A percentile compares a stretch with the other conserved stretches of the same genome.
Evolutionary conservation across 495 filamentous ascomycete genomes (phyloP).

Genomic region (Penicillium roqueforti): DNA sequence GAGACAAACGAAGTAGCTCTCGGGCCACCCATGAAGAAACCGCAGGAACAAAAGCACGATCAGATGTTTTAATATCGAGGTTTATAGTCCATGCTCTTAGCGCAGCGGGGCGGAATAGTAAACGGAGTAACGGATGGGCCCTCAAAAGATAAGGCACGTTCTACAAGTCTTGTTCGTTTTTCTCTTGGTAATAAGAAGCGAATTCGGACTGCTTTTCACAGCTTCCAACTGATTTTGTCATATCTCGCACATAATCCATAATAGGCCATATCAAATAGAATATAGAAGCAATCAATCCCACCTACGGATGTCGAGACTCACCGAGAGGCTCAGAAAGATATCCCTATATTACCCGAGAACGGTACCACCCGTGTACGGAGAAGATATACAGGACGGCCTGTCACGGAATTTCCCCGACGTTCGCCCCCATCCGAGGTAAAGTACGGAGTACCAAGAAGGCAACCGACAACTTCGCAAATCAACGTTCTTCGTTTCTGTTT

Average conservation of each 20-base stretch:
- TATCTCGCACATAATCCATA: background rate
- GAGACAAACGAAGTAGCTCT: too few species aligned
- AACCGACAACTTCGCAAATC: constrained; percentile 1
- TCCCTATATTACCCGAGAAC: constrained; percentile 20
- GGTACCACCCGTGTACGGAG: constrained; percentile 8
- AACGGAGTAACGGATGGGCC: constrained; percentile 6
- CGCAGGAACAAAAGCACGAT: background rate
- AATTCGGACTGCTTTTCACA: background rate
- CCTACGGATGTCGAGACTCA: constrained; percentile 7
- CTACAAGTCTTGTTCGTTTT: constrained; percentile 1
- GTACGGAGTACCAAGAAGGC: background rate
- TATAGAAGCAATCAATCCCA: background rate
- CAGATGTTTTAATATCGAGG: background rate
- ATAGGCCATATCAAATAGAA: background rate
- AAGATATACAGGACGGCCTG: background rate
- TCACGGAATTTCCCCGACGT: constrained; percentile 8
- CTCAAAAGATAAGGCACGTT: constrained; percentile 13
- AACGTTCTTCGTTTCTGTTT: background rate
- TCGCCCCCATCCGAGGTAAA: background rate
- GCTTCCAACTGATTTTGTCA: background rate
- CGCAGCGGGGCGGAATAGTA: constrained; percentile 2
- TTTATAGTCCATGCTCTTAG: background rate
- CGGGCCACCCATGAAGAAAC: background rate
- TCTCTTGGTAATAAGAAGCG: background rate
- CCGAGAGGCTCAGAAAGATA: constrained; percentile 12